phyloP scores from a whole-genome alignment of 306 rosid species.

The Quercus gilva region DNA sequence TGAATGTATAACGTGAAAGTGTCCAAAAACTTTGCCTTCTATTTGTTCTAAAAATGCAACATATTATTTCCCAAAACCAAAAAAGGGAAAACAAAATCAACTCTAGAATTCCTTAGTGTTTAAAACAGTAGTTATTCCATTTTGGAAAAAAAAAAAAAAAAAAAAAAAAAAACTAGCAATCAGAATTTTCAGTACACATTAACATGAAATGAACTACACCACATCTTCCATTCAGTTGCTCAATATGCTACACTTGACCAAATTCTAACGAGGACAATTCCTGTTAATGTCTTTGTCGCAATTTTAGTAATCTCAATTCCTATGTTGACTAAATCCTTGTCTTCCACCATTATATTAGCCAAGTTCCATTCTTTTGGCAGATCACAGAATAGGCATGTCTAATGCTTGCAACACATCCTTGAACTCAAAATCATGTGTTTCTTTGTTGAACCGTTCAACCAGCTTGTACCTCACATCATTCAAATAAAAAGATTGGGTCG shows the following conservation, averaged over 20 bases:
- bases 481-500: slow-evolving; percentile 77
- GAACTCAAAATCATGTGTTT: slow-evolving; percentile 82
- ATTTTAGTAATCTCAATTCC: background rate
- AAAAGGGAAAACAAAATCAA: too few species aligned
- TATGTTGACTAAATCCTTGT: background rate
- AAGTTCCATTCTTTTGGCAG: background rate
- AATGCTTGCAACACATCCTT: slow-evolving; percentile 82
- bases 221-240: background rate
- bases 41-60: too few species aligned
- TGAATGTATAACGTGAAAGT: too few species aligned
- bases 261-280: background rate
- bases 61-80: too few species aligned
- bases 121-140: too few species aligned
- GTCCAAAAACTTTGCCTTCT: too few species aligned
- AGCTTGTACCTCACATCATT: slow-evolving; percentile 71
- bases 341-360: background rate
- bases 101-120: background rate
- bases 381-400: slow-evolving; percentile 69
- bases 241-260: background rate
- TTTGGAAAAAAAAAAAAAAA: too few species aligned
- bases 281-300: background rate
- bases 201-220: background rate
- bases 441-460: slow-evolving; percentile 81
- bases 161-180: too few species aligned
- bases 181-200: background rate